Evolutionary conservation across 169 alveolate genomes (phyloP), one percentile per base, ranked within the genome.

Genomic region (Plasmodium vinckei): DNA sequence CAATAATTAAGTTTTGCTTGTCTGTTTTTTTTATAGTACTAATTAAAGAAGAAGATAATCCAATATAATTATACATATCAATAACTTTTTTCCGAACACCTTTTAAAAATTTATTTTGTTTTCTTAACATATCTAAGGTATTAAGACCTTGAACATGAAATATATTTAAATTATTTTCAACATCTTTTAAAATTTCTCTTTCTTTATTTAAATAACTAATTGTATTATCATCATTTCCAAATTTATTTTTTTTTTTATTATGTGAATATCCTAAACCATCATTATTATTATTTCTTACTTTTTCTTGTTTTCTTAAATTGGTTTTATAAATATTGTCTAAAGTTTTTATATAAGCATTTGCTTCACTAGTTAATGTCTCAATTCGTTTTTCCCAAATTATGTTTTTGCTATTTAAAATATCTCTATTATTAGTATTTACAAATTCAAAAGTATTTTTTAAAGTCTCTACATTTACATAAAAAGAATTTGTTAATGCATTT

Each of bases 401-500:
- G 56, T 77, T 77, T 64, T 77, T 77, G 46, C 59, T 44, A 65
- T 68, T 77, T 44, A 57, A 27, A 4, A 65, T 77, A 47, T 27
- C 59, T 27, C 59, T 46, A 49, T 77, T 77, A 77, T 77, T 77
- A 15, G 60, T 44, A 53, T 44, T 68, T 33, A 77, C 13, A 77
- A 77, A 77, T n/a, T 68, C 23, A 57, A 64, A 77, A 2, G 89
- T 65, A 77, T 77, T 77, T 54, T 68, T 77, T 68, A 77, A 77
- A 1, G 77, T 77, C 23, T 65, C 79, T 6, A 77, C 79, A 64
- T 77, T 77, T 77, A 77, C 67, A 77, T 49, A 77, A 59, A 77
- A 77, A 15, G 89, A 77, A 49, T 77, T 77, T 51, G 89, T 77
- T 65, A 77, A 57, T 1, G 89, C 89, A 68, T 77, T 77, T 64